phyloP scores from a whole-genome alignment of 1,139 yeast species.

The Saccharomyces hybrid region DNA sequence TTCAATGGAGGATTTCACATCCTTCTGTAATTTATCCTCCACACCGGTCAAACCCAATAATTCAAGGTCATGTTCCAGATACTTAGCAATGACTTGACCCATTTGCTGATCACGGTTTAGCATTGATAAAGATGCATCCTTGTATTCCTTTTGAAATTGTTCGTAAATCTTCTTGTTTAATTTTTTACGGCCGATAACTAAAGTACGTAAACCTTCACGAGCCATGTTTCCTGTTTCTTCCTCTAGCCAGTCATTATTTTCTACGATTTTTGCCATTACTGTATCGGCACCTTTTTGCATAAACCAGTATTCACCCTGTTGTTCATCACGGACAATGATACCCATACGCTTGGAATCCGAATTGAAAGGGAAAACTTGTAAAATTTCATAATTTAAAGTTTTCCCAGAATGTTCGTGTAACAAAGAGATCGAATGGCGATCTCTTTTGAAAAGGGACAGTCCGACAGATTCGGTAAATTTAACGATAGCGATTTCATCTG shows the following conservation, averaged over 20 bases:
- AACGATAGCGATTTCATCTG: slow-evolving; percentile 96
- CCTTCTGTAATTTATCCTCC: slow-evolving; percentile 86
- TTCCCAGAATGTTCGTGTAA: slow-evolving; percentile 55
- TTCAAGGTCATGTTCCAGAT: slow-evolving; percentile 77
- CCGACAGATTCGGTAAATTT: slow-evolving; percentile 87
- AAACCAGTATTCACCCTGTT: slow-evolving; percentile 70
- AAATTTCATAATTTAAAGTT: slow-evolving; percentile 53
- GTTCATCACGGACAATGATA: slow-evolving; percentile 59
- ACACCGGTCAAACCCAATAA: slow-evolving; percentile 93
- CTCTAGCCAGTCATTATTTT: slow-evolving; percentile 88
- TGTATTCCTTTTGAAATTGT: slow-evolving; percentile 56
- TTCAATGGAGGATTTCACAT: slow-evolving; percentile 89
- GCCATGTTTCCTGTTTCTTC: slow-evolving; percentile 99
- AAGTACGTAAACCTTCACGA: slow-evolving; percentile 91
- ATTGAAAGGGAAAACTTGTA: slow-evolving; percentile 86
- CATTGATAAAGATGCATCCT: slow-evolving; percentile 73
- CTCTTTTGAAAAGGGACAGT: slow-evolving; percentile 68
- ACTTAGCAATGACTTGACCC: slow-evolving; percentile 59
- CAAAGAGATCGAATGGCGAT: slow-evolving; percentile 65
- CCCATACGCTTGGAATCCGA: slow-evolving; percentile 98
- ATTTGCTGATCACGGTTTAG: slow-evolving; percentile 65
- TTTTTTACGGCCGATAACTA: slow-evolving; percentile 82
- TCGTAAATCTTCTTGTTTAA: slow-evolving; percentile 48
- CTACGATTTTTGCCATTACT: slow-evolving; percentile 83
- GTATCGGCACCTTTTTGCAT: slow-evolving; percentile 94